These are phyloP conservation scores for Xylariales sp. DNA, from an alignment of 2,329 filamentous ascomycete genomes.

Conservation along the genomic window DNA sequence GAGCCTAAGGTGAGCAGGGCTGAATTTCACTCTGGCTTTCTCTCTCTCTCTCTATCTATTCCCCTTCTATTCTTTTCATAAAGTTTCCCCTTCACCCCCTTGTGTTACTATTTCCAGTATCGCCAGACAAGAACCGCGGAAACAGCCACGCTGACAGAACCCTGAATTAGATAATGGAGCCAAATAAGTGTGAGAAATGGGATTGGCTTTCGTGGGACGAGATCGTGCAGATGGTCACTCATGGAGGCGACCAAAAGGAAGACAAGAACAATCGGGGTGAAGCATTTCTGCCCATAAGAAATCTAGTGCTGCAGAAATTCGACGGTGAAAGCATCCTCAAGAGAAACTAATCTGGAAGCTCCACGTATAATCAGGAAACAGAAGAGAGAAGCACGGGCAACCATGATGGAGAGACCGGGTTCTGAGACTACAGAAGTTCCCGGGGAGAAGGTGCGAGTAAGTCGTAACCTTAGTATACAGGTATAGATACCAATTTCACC, in stretches of 20 bases:
- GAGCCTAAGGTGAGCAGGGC: conserved; percentile 46
- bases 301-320: conserved; percentile 1
- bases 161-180: conserved; percentile 1
- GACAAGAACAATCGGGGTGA: neutral
- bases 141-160: neutral
- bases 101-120: no score
- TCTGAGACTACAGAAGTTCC: no score
- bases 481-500: no score
- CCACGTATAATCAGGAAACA: no score
- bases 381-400: neutral
- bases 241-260: neutral
- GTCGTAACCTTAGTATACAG: no score
- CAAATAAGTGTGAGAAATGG: conserved; percentile 4
- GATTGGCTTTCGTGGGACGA: conserved; percentile 2
- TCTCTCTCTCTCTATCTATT: no score
- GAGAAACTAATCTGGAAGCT: neutral
- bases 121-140: no score
- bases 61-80: no score
- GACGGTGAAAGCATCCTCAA: neutral
- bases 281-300: conserved; percentile 2
- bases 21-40: neutral
- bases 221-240: neutral
- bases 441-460: no score
- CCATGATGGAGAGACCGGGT: no score
- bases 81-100: no score